A percentile compares a stretch with the other conserved stretches of the same genome.
Evolutionary conservation across 176 grass and related monocot species (phyloP).

Genomic region (Otatea glauca): DNA sequence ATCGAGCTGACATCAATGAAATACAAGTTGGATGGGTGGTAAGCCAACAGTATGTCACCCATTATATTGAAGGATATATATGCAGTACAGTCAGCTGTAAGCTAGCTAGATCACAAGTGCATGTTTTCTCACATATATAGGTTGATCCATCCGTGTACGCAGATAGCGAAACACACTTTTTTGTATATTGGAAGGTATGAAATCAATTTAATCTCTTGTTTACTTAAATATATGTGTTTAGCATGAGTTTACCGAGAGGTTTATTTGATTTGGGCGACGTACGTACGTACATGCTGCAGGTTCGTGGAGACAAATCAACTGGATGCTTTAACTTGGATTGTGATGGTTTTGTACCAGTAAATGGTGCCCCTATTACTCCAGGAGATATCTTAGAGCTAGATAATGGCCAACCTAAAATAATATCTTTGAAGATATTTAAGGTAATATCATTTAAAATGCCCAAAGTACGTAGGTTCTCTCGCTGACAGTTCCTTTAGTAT

Average conservation of each 20-base stretch:
- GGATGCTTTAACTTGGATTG: not conserved
- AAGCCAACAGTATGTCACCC: not conserved
- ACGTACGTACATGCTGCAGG: too few relatives aligned
- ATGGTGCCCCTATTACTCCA: not conserved
- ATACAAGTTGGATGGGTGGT: not conserved
- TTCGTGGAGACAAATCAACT: not conserved
- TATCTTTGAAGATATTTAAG: slow-evolving; percentile 36
- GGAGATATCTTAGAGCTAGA: not conserved
- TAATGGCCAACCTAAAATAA: not conserved
- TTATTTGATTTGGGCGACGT: not conserved
- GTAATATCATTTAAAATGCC: not conserved
- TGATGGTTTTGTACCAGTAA: slow-evolving; percentile 19
- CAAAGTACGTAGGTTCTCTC: too few relatives aligned
- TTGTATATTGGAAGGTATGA: not conserved
- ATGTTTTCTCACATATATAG: not conserved
- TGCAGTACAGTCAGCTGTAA: not conserved
- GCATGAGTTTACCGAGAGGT: not conserved
- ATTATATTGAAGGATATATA: not conserved
- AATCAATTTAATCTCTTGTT: not conserved
- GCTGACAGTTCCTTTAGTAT: too few relatives aligned
- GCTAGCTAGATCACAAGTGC: not conserved
- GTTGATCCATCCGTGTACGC: not conserved
- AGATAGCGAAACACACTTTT: slow-evolving; percentile 34
- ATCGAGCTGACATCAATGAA: too few relatives aligned
- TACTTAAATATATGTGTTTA: not conserved